Base-by-base conservation (phyloP, 2,329 filamentous ascomycete species). In the Hymenoscyphus linearis region DNA sequence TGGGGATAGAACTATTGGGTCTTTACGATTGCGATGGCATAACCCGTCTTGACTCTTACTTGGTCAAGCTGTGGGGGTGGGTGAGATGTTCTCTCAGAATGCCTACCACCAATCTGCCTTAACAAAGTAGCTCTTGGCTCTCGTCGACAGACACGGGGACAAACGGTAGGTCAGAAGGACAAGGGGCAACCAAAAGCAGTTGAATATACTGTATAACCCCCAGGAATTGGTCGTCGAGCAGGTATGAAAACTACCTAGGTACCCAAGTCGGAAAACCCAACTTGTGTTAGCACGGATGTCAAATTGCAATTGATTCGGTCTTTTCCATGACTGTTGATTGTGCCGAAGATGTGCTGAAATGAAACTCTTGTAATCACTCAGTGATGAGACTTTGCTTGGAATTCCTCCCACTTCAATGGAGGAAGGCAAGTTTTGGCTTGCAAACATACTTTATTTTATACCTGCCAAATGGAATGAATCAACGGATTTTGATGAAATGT, bases 281-380 rank as follows among this genome's bases (percentile, higher is more conserved):
- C 22, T 47, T 47, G 40, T 37, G n/a, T 36, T 58, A 58, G 40
- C 57, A 58, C 57, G 57, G 57, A 58, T 58, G 57, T 58, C 57
- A 58, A 58, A 58, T 58, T 58, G 57, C 57, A 58, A 58, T 58
- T 58, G 57, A 58, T 58, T 58, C 57, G 57, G 57, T 58, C 57
- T 58, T 58, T 58, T 58, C 57, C 57, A 58, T 58, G 57, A 58
- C 57, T 58, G 57, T 58, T 58, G 57, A 58, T 58, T 58, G 57
- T 52, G 57, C 57, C 57, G 57, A 58, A 58, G 55, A 58, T 58
- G 57, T 58, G 57, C 40, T 58, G 57, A 58, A 35, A 58, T 58
- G 18, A 18, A 58, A 58, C 14, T 27, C 27, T 52, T 36, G 57
- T 53, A 52, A 26, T 52, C 34, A 37, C 57, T 58, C 57, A 52